Conservation (phyloP, 176 grass and related monocot species). For the Cenchrus americanus region DNA sequence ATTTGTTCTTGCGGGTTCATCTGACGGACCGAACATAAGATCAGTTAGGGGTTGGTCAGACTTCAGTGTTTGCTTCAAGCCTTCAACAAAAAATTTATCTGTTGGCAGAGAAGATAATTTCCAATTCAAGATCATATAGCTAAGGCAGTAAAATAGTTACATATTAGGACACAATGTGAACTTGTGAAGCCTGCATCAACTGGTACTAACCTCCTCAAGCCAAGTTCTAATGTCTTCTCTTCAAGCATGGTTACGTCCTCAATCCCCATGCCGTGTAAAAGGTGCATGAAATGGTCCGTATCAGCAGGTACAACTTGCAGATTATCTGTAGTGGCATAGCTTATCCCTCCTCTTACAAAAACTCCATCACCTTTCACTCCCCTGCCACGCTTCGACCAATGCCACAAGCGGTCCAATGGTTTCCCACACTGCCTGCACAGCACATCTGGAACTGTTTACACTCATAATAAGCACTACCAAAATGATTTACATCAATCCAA, state of each 20-base stretch:
- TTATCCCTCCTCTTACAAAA: conserved; percentile 20
- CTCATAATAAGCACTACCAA: too few relatives aligned
- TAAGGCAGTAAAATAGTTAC: not conserved
- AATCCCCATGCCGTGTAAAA: not conserved
- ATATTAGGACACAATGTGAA: not conserved
- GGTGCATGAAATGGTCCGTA: not conserved
- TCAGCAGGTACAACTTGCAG: not conserved
- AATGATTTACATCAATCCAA: too few relatives aligned
- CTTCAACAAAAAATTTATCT: not conserved
- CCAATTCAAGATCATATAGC: not conserved
- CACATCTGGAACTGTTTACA: not conserved
- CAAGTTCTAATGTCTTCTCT: not conserved
- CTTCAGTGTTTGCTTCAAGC: not conserved
- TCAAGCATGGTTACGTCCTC: not conserved
- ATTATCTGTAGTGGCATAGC: conserved; percentile 11
- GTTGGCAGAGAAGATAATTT: not conserved
- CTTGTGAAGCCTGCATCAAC: not conserved
- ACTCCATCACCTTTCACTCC: not conserved
- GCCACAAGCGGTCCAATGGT: not conserved
- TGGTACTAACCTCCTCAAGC: not conserved
- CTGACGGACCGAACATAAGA: not conserved
- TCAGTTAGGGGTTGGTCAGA: not conserved
- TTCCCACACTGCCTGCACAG: conserved; percentile 3
- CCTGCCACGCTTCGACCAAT: rapidly evolving
- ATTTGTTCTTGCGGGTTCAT: not conserved